phyloP scores from a whole-genome alignment of 23 red algal species.

The Gracilaria domingensis region DNA sequence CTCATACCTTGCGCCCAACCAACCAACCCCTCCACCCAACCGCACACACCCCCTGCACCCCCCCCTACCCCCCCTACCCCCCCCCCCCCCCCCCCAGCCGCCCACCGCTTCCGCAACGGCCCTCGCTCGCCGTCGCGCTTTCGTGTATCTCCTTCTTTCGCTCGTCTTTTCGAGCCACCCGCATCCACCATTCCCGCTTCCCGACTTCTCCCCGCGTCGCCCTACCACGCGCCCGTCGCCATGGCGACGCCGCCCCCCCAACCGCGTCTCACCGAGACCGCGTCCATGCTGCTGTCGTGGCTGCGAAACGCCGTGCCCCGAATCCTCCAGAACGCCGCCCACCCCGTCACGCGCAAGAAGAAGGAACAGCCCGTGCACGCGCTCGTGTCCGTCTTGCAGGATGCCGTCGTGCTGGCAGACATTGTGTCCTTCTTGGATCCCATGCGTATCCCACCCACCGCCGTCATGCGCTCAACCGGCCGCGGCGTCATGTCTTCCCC shows the following conservation, averaged over 20 bases:
- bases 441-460: conserved; percentile 35
- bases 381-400: background rate
- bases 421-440: conserved; percentile 41
- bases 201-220: conserved; percentile 18
- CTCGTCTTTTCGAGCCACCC: background rate
- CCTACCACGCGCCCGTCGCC: conserved; percentile 22
- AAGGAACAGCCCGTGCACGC: conserved; percentile 17
- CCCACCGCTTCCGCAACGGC: no score
- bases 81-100: no score
- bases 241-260: conserved; percentile 29
- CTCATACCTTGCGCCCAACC: no score
- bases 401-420: conserved; percentile 62
- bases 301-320: conserved; percentile 21
- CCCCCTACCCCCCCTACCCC: no score
- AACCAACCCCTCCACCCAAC: no score
- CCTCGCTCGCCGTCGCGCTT: no score
- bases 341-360: background rate
- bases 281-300: conserved; percentile 51
- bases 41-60: no score
- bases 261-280: conserved; percentile 45
- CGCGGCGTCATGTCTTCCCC: conserved; percentile 51
- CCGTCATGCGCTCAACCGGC: conserved; percentile 34
- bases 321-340: conserved; percentile 13
- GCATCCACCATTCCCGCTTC: conserved; percentile 33
- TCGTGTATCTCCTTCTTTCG: background rate